These are phyloP conservation scores for Cutaneotrichosporon cavernicola DNA, from an alignment of 1,284 basidiomycete species.

Conservation along the genomic window DNA sequence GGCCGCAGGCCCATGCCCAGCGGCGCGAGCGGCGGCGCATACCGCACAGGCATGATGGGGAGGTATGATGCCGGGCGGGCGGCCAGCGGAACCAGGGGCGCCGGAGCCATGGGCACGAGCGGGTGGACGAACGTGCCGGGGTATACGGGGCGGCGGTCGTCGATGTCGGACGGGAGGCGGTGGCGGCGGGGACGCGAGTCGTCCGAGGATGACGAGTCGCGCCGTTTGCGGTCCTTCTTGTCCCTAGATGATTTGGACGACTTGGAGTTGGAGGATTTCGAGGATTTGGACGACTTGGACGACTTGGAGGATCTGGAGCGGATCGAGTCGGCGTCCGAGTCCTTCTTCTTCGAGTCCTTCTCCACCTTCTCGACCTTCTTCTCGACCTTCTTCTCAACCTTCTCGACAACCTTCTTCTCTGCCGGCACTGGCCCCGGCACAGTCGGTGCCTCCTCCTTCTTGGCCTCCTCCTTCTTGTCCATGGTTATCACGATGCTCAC, in stretches of 20 bases:
- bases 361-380: background rate
- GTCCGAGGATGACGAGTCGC: background rate
- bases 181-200: background rate
- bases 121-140: background rate
- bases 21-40: background rate
- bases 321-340: background rate
- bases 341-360: constrained; percentile 1
- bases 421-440: background rate
- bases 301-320: background rate
- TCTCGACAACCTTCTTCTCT: background rate
- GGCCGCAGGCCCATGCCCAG: background rate
- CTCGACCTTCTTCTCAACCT: background rate
- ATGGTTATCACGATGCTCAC: constrained; percentile 3
- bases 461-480: constrained; percentile 1
- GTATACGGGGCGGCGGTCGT: constrained; percentile 1
- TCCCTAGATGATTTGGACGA: background rate
- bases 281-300: background rate
- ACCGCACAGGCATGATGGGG: background rate
- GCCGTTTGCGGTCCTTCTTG: background rate
- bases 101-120: background rate
- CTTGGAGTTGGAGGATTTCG: background rate
- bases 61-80: background rate
- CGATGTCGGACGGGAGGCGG: constrained; percentile 1
- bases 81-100: background rate
- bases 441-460: background rate